These are phyloP conservation scores for Yarrowia osloensis DNA, from an alignment of 805 yeast species.

Conservation along the genomic window DNA sequence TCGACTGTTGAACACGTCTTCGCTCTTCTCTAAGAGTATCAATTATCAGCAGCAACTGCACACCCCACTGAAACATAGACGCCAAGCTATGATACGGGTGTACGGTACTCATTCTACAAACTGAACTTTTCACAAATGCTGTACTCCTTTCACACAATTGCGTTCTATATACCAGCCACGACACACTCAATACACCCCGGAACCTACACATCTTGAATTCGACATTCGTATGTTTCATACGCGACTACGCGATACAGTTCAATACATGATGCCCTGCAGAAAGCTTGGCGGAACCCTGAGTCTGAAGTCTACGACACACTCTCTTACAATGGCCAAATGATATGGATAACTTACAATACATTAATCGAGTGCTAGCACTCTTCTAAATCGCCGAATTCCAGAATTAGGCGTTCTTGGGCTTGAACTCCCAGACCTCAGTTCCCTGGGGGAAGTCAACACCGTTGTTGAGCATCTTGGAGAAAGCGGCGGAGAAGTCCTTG, in stretches of 20 bases:
- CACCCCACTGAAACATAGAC: background rate
- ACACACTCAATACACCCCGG: too few relatives aligned
- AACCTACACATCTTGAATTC: too few relatives aligned
- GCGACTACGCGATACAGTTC: background rate
- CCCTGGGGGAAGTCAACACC: conserved; percentile 55
- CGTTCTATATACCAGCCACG: too few relatives aligned
- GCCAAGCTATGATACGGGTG: too few relatives aligned
- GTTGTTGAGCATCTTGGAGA: conserved; percentile 64
- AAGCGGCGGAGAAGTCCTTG: conserved; percentile 62
- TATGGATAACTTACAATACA: conserved; percentile 13
- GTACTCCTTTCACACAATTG: too few relatives aligned
- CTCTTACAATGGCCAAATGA: too few relatives aligned
- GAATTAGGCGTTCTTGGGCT: conserved; percentile 20
- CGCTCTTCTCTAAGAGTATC: too few relatives aligned
- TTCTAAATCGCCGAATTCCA: background rate
- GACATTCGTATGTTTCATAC: too few relatives aligned
- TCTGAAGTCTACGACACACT: background rate
- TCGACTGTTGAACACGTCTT: too few relatives aligned
- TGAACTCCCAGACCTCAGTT: conserved; percentile 30
- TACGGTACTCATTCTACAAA: too few relatives aligned
- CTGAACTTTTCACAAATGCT: too few relatives aligned
- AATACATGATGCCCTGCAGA: background rate
- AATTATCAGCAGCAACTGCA: too few relatives aligned
- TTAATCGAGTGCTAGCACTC: conserved; percentile 12
- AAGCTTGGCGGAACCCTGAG: background rate